phyloP scores from a whole-genome alignment of 257 asterid species.

The Nicotiana knightiana region DNA sequence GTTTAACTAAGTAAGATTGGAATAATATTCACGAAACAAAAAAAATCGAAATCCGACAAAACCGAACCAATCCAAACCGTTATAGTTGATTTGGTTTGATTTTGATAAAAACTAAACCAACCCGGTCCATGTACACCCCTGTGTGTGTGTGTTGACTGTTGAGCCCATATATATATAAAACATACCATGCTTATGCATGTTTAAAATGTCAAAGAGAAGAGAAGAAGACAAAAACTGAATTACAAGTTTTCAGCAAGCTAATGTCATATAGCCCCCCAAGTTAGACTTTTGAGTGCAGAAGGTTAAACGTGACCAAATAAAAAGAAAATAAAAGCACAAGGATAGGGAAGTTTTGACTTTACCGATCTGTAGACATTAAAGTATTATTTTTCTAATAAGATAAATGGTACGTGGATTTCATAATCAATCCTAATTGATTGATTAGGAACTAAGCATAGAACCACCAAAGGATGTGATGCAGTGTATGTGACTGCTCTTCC shows the following conservation, averaged over 20 bases:
- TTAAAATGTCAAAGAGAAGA: slow-evolving; percentile 22
- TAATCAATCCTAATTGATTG: not conserved
- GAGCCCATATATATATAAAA: not conserved
- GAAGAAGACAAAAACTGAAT: slow-evolving; percentile 19
- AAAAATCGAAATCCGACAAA: no score
- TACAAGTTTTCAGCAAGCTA: slow-evolving; percentile 7
- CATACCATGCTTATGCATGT: slow-evolving; percentile 29
- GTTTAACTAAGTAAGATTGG: no score
- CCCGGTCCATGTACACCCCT: no score
- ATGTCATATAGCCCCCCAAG: slow-evolving; percentile 17
- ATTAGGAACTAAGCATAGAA: not conserved
- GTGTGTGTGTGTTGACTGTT: not conserved
- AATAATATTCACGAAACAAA: no score
- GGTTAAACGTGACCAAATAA: not conserved
- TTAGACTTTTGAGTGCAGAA: slow-evolving; percentile 12
- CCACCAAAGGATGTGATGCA: no score
- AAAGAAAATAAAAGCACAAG: not conserved
- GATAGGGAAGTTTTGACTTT: slow-evolving; percentile 13
- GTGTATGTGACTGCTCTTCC: no score
- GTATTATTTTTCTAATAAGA: no score
- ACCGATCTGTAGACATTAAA: slow-evolving; percentile 2
- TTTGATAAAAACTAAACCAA: no score
- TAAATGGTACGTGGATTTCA: not conserved
- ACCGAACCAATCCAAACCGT: no score
- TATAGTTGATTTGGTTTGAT: no score